Evolutionary conservation across 768 basidiomycete genomes (phyloP), one percentile per base, ranked within the genome.

Genomic region (Tricholoma bakamatsutake): DNA sequence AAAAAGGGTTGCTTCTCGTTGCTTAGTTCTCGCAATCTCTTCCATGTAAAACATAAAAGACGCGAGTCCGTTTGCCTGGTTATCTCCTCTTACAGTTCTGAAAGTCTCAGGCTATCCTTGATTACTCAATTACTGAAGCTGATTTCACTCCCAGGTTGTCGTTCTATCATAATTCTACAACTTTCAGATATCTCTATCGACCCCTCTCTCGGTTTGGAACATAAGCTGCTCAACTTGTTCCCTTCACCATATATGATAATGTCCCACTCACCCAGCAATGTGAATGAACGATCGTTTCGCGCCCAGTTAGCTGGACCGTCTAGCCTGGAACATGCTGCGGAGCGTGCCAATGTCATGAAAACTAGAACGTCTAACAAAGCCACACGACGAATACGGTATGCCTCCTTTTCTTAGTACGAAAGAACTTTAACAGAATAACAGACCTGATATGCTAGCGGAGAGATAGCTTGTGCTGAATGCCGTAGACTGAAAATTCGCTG

Each of bases 381-480:
- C n/a, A 66, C 72, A 3, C 71, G 73, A 53, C 68, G 76, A 28
- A 73, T 72, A 27, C 62, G 72, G 73, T 76, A 61, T 37, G 66
- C 55, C 17, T 57, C 54, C 3, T 53, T 5, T 18, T 52, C 47
- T 49, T 47, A 15, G 17, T 11, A 21, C 46, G 6, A 17, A 48
- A 9, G 15, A 31, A 31, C 27, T 3, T 17, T 48, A 17, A 30
- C 46, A 17, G 31, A 30, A 24, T 24, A 24, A 24, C 21, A 24
- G 3, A 24, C 21, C 21, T 9, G 12, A 6, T n/a, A 39, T 37
- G 21, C 9, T 49, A 74, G 73, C 48, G 73, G 75, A 21, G 73
- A 76, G 53, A 75, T 76, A 30, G 73, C 74, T 3, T 77, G 75
- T 56, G 72, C 75, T 18, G 75, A 76, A 54, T 77, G 77, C 57